Evolutionary conservation across 768 basidiomycete genomes (phyloP).

Genomic region (Brasilioporus rufonigricans): DNA sequence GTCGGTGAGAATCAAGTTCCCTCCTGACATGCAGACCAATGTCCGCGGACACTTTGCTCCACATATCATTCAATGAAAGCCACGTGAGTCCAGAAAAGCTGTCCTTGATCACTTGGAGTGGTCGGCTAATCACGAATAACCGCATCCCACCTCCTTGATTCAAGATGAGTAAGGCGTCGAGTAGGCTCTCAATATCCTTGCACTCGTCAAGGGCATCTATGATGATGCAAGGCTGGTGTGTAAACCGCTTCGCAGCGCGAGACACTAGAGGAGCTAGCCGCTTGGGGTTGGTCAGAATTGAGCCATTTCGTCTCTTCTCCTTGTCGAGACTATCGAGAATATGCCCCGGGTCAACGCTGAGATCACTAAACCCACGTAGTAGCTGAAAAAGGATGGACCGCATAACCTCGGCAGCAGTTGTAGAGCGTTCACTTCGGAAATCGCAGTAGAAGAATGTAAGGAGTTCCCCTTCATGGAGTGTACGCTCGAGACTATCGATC

Average conservation of each 20-base stretch:
- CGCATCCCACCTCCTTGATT: background rate
- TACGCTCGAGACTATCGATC: too few species aligned
- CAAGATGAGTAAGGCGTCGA: background rate
- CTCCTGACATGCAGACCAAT: background rate
- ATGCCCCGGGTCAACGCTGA: too few species aligned
- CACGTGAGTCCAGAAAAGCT: background rate
- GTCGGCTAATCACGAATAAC: background rate
- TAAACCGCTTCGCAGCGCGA: background rate
- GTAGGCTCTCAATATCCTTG: background rate
- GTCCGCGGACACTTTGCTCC: background rate
- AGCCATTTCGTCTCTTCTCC: too few species aligned
- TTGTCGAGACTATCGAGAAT: too few species aligned
- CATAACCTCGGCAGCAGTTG: too few species aligned
- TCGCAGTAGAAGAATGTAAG: too few species aligned
- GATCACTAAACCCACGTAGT: too few species aligned
- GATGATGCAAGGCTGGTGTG: background rate
- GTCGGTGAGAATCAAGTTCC: background rate
- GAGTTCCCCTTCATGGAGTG: too few species aligned
- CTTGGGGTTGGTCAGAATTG: too few species aligned
- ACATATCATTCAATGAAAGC: background rate
- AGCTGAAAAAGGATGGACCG: too few species aligned
- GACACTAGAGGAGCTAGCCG: background rate
- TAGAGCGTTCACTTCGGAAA: too few species aligned
- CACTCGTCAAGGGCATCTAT: background rate
- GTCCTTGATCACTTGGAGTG: too few species aligned